Evolutionary conservation across 306 rosid genomes (phyloP).

Genomic region (Trifolium subterraneum): DNA sequence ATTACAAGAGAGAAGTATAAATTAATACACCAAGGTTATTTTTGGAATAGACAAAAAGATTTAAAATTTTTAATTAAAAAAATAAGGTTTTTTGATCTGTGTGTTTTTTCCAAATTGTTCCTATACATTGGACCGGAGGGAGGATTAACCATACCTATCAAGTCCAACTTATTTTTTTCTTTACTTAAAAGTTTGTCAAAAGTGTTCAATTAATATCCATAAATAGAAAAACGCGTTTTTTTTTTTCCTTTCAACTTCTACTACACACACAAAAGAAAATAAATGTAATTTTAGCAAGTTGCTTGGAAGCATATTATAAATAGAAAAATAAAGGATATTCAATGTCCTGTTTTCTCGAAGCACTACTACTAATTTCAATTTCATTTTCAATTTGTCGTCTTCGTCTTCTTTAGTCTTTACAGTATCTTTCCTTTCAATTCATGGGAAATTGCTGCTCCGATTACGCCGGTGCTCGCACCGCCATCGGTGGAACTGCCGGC

Average conservation of each 20-base stretch:
- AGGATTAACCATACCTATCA: no score
- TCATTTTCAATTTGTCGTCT: neutral
- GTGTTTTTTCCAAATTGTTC: no score
- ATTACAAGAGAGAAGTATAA: no score
- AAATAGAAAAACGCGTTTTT: neutral
- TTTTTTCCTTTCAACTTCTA: neutral
- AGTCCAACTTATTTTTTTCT: no score
- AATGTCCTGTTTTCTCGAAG: neutral
- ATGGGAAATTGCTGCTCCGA: slow-evolving; percentile 99
- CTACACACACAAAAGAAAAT: no score
- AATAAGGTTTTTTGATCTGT: no score
- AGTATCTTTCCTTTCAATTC: slow-evolving; percentile 15
- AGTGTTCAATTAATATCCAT: neutral
- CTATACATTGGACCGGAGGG: no score
- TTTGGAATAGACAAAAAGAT: no score
- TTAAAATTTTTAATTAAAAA: no score
- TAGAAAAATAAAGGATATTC: neutral
- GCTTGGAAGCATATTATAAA: neutral
- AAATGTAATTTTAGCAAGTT: neutral
- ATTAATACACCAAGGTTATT: no score
- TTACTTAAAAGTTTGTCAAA: no score
- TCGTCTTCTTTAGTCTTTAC: neutral
- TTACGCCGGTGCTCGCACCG: slow-evolving; percentile 64
- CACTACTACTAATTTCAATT: no score
- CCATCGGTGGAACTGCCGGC: slow-evolving; percentile 68